Evolutionary conservation across 805 yeast genomes (phyloP), one percentile per base, ranked within the genome.

Genomic region (Yamadazyma paraphyllophila): DNA sequence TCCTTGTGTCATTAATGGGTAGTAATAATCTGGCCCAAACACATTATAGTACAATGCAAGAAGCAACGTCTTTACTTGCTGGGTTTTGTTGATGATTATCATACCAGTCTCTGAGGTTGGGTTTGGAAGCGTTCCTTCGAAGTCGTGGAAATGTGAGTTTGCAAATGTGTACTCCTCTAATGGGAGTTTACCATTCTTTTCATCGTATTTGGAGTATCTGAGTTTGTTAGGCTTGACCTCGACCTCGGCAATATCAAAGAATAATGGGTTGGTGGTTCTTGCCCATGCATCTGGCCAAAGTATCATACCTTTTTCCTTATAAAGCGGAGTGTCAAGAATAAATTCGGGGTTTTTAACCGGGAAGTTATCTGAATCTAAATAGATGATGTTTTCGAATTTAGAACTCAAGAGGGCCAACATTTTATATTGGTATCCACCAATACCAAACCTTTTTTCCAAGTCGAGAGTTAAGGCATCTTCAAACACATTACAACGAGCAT

Each of bases 281-380:
- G 82, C 73, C 88, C 88, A 82, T 30, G 78, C 77, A 61, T 82
- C 88, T 2, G 88, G 88, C 88, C 88, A 82, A 7, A 81, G 47
- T 8, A 82, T 66, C 44, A 82, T 57, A 0, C 78, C 76, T 13
- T 63, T 62, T 8, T 47, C 83, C 80, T 59, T 53, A 62, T 66
- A 82, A 7, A 69, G 63, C 10, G 66, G 58, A 29, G 78, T 71
- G 1, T 60, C 59, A 44, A 82, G 77, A 35, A 83, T 65, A 41
- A 64, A 63, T 43, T 78, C 80, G 13, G 73, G 62, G 54, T 67
- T 63, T 33, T 50, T 56, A 12, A 71, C 59, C 2, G 77, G 80
- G 54, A 74, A 68, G 53, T 77, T 71, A 56, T 78, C 83, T 8
- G 80, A 72, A 55, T 78, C 83, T 29, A 78, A 51, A 47, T 77